phyloP scores from a whole-genome alignment of 805 yeast species.

The Nakazawaea ambrosiae region DNA sequence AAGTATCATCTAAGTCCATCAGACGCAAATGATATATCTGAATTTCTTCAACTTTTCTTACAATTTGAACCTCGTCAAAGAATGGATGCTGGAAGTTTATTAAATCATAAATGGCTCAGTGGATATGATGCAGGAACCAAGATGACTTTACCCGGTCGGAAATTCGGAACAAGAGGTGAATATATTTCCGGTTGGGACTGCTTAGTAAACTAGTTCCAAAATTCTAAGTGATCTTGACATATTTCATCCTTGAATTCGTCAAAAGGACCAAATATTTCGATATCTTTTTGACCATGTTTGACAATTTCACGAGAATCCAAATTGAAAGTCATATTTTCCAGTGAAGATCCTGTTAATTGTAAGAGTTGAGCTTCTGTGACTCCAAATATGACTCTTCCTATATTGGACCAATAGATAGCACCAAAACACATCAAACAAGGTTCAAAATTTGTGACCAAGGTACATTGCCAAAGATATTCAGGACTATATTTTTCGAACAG shows the following conservation, averaged over 20 bases:
- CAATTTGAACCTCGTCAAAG: slow-evolving; percentile 40
- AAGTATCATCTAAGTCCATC: slow-evolving; percentile 39
- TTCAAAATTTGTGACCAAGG: slow-evolving; percentile 23
- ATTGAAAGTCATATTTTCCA: slow-evolving; percentile 21
- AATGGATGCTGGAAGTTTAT: slow-evolving; percentile 47
- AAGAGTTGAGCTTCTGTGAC: slow-evolving; percentile 16
- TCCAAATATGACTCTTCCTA: slow-evolving; percentile 22
- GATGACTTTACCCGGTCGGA: slow-evolving; percentile 17
- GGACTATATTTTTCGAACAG: slow-evolving; percentile 17
- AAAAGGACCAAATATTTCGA: slow-evolving; percentile 21
- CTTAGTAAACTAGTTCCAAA: slow-evolving; percentile 15
- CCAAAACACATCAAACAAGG: slow-evolving; percentile 26
- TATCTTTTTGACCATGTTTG: slow-evolving; percentile 19
- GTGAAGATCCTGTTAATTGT: slow-evolving; percentile 18
- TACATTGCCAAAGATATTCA: slow-evolving; percentile 21
- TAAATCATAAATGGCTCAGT: slow-evolving; percentile 47
- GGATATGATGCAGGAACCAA: slow-evolving; percentile 18
- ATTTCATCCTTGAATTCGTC: slow-evolving; percentile 17
- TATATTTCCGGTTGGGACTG: slow-evolving; percentile 24
- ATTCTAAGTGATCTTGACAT: slow-evolving; percentile 17
- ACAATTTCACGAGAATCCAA: slow-evolving; percentile 17
- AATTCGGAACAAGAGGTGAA: slow-evolving; percentile 24
- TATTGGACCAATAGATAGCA: slow-evolving; percentile 22
- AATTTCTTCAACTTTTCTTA: slow-evolving; percentile 45
- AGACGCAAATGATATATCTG: slow-evolving; percentile 32